Evolutionary conservation across 306 rosid species (phyloP), one percentile per base, ranked within the genome.

Genomic region (Corylus americana): DNA sequence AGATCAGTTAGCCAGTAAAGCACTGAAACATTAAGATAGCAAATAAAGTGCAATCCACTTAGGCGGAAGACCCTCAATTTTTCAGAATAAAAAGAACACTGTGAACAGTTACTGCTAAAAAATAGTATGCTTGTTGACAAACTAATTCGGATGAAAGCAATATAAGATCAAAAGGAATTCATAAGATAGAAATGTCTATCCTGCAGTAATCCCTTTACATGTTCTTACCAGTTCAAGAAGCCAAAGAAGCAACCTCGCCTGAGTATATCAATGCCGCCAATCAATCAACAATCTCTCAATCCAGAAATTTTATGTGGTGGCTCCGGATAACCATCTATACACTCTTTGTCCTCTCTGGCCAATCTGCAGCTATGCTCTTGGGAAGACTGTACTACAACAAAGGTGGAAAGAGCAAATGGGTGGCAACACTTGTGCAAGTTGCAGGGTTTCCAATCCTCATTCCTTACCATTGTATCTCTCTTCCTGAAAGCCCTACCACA

Each of bases 151-250:
- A 25, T 10, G 68, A 61, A 61, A 27, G 42, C 68, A 61, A 4
- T 11, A 61, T 7, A 11, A 7, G 45, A 61, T 4, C 68, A 61
- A 62, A 29, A 29, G 69, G 44, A 62, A 31, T 31, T 62, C 4
- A 31, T 29, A 31, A 3, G 17, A 62, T 11, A 31, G 18, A 18
- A 62, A 13, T 27, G 69, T 13, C 29, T 62, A 35, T 31, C 44
- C 16, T 9, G 35, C 11, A 59, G 1, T 9, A 59, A 59, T 59
- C 66, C 66, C 16, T 25, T 59, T 25, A 22, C 45, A 42, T 42
- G 37, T 78, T 70, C 45, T 69, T 70, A 39, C 7, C 81, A 78
- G 75, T 55, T 69, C 48, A 55, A 37, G 81, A 69, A 78, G 69
- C 74, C 37, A 39, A 27, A 16, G 81, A 69, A 69, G 75, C 67